Conservation (phyloP, 179 eudicot genomes). For the Drosera spatulata region DNA sequence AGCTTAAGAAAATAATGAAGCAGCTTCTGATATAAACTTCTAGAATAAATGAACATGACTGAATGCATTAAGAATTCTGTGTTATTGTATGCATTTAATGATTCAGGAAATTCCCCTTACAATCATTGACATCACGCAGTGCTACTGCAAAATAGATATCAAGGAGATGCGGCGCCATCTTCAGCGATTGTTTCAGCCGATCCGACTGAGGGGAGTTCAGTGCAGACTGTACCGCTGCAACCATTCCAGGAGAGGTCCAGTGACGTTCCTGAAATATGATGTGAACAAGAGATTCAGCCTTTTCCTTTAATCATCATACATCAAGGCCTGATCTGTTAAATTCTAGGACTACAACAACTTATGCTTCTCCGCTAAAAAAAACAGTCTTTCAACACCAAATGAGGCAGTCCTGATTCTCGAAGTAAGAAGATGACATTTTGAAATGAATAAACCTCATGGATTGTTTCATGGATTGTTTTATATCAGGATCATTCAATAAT, state of each 20-base stretch:
- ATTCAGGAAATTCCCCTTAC: constrained; percentile 29
- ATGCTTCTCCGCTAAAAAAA: too few species aligned
- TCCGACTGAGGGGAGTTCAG: constrained; percentile 50
- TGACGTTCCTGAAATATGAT: constrained; percentile 70
- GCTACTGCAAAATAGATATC: constrained; percentile 76
- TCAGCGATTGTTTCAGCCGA: constrained; percentile 64
- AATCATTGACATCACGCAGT: constrained; percentile 63
- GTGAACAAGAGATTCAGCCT: constrained; percentile 6
- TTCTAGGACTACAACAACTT: too few species aligned
- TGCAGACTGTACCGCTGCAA: constrained; percentile 69
- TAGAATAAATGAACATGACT: not conserved
- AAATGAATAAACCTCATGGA: too few species aligned
- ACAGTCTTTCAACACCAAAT: too few species aligned
- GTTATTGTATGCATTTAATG: not conserved
- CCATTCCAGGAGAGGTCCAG: constrained; percentile 79
- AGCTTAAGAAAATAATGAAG: not conserved
- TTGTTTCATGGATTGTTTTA: too few species aligned
- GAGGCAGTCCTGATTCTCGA: too few species aligned
- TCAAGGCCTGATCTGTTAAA: too few species aligned
- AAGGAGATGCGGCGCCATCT: constrained; percentile 67
- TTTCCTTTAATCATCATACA: not conserved
- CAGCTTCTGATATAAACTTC: not conserved
- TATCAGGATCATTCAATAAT: too few species aligned
- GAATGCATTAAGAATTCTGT: constrained; percentile 2
- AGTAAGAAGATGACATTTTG: too few species aligned